Evolutionary conservation across 352 stramenopile species (phyloP).

Genomic region (Blastocystis sp.): DNA sequence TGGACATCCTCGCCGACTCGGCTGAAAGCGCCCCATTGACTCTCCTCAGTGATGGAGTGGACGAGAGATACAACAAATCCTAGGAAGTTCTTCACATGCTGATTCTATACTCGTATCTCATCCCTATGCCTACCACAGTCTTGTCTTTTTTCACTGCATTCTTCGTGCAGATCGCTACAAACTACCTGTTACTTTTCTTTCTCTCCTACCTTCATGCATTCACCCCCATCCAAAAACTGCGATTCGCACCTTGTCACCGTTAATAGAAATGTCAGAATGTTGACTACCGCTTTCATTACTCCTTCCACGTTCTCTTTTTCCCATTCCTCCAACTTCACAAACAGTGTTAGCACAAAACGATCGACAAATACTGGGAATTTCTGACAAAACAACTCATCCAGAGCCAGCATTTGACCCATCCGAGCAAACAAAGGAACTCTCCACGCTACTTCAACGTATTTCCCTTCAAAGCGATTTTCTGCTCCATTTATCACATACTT

Average conservation of each 20-base stretch:
- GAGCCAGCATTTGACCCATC: constrained; percentile 2
- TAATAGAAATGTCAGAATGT: background rate
- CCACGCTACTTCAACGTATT: background rate
- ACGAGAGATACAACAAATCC: background rate
- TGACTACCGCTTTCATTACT: background rate
- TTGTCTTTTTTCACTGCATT: background rate
- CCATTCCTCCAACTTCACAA: background rate
- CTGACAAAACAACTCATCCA: constrained; percentile 14
- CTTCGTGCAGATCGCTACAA: background rate
- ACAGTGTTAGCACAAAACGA: background rate
- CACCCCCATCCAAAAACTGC: background rate
- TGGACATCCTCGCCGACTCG: background rate
- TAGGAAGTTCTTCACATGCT: constrained; percentile 33
- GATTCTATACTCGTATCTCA: background rate
- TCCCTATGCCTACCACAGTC: background rate
- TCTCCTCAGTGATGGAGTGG: background rate
- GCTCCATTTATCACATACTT: background rate
- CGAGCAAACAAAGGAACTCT: background rate
- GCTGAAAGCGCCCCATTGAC: background rate
- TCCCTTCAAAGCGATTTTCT: background rate
- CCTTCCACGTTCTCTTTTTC: background rate
- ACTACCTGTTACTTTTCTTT: background rate
- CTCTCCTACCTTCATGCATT: constrained; percentile 16
- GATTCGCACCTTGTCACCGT: background rate
- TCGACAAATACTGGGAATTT: background rate